A percentile compares a stretch with the other conserved stretches of the same genome.
These are phyloP conservation scores for Novakomyces olei DNA, from an alignment of 805 yeast species.

Conservation along the genomic window DNA sequence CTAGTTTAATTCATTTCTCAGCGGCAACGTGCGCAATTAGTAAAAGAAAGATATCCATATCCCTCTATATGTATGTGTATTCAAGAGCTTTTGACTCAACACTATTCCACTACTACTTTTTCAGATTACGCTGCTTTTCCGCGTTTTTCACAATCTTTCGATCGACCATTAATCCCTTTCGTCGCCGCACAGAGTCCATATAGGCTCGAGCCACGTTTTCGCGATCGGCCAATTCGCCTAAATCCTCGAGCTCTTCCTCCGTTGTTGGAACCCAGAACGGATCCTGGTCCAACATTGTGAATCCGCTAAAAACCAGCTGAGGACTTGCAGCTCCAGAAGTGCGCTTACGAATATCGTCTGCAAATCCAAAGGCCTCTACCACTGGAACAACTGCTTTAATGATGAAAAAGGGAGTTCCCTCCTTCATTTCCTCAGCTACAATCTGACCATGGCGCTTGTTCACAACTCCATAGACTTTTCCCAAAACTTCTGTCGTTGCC, in stretches of 20 bases:
- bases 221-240: constrained; percentile 80
- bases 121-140: constrained; percentile 79
- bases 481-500: constrained; percentile 81
- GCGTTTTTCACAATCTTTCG: constrained; percentile 81
- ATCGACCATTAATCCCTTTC: constrained; percentile 77
- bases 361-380: constrained; percentile 86
- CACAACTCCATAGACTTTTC: constrained; percentile 85
- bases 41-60: too few species aligned
- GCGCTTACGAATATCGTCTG: constrained; percentile 78
- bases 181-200: constrained; percentile 57
- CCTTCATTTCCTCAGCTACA: constrained; percentile 83
- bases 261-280: constrained; percentile 99
- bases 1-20: too few species aligned
- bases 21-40: too few species aligned
- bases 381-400: constrained; percentile 74
- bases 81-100: too few species aligned
- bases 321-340: constrained; percentile 97
- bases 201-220: constrained; percentile 78
- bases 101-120: too few species aligned
- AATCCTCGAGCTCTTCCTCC: constrained; percentile 80
- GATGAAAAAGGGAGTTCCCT: constrained; percentile 91
- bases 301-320: constrained; percentile 77
- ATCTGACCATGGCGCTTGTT: constrained; percentile 73
- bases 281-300: constrained; percentile 65
- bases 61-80: too few species aligned